Evolutionary conservation across 306 rosid species (phyloP).

Genomic region (Biancaea sappan): DNA sequence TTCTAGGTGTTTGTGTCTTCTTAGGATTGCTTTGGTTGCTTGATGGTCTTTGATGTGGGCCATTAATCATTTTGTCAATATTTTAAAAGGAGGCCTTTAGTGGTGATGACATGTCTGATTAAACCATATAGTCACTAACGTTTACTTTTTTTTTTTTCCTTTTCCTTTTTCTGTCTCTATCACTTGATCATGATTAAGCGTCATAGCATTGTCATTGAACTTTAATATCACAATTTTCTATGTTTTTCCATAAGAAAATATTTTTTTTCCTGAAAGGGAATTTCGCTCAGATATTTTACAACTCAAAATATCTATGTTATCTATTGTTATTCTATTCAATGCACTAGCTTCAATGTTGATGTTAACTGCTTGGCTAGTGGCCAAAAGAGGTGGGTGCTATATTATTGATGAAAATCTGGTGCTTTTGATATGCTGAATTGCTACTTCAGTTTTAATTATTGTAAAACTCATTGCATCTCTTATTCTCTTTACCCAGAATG

Average conservation of each 20-base stretch:
- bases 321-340: background rate
- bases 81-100: background rate
- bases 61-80: background rate
- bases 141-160: background rate
- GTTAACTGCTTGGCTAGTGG: background rate
- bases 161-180: background rate
- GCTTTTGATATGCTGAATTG: slow-evolving; percentile 8
- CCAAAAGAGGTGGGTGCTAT: slow-evolving; percentile 30
- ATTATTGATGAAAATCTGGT: slow-evolving; percentile 10
- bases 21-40: background rate
- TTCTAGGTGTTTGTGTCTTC: slow-evolving; percentile 12
- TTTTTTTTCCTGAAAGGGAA: background rate
- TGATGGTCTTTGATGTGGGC: background rate
- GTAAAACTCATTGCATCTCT: slow-evolving; percentile 22
- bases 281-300: slow-evolving; percentile 1
- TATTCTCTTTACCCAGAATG: slow-evolving; percentile 48
- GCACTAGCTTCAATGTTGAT: slow-evolving; percentile 22
- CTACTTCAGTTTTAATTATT: slow-evolving; percentile 17
- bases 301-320: background rate
- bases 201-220: background rate
- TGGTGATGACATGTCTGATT: background rate
- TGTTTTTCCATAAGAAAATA: background rate
- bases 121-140: background rate
- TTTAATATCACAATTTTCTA: background rate
- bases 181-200: background rate